Conservation (phyloP, 2,329 filamentous ascomycete genomes). For the Ascochyta pisi region DNA sequence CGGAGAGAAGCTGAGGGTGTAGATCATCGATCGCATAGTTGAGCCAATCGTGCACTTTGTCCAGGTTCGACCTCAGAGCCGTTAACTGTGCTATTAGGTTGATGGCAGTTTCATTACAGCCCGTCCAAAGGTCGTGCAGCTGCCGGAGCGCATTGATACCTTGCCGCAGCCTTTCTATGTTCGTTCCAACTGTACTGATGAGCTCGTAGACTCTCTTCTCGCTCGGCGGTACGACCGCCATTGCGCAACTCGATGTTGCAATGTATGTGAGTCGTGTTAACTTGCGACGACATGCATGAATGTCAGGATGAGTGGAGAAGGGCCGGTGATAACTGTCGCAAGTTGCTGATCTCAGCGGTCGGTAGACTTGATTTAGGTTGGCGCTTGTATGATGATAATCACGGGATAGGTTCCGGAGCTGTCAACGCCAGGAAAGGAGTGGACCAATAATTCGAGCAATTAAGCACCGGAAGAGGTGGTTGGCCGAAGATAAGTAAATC, state of each 20-base stretch:
- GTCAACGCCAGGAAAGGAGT: conserved; percentile 7
- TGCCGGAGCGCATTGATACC: conserved; percentile 43
- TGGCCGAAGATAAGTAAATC: conserved; percentile 9
- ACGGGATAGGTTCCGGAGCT: conserved; percentile 11
- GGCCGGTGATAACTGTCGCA: conserved; percentile 15
- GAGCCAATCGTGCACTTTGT: conserved; percentile 46
- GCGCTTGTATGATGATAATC: conserved; percentile 16
- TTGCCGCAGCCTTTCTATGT: conserved; percentile 41
- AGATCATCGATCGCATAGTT: conserved; percentile 43
- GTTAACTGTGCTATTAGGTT: conserved; percentile 48
- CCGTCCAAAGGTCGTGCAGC: conserved; percentile 45
- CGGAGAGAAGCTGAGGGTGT: conserved; percentile 45
- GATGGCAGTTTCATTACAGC: conserved; percentile 40
- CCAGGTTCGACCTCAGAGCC: conserved; percentile 43
- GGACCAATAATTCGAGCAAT: conserved; percentile 13
- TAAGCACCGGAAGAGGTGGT: conserved; percentile 13
- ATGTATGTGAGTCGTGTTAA: conserved; percentile 9
- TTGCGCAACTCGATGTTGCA: conserved; percentile 22
- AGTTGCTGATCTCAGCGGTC: conserved; percentile 10
- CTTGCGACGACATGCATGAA: conserved; percentile 6
- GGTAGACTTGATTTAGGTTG: conserved; percentile 14
- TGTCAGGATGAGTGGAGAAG: conserved; percentile 13
- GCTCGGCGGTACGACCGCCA: conserved; percentile 33
- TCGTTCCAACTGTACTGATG: conserved; percentile 35
- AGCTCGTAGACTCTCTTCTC: conserved; percentile 42